phyloP scores from a whole-genome alignment of 2,329 filamentous ascomycete genomes.

The Tolypocladium guangdongense region DNA sequence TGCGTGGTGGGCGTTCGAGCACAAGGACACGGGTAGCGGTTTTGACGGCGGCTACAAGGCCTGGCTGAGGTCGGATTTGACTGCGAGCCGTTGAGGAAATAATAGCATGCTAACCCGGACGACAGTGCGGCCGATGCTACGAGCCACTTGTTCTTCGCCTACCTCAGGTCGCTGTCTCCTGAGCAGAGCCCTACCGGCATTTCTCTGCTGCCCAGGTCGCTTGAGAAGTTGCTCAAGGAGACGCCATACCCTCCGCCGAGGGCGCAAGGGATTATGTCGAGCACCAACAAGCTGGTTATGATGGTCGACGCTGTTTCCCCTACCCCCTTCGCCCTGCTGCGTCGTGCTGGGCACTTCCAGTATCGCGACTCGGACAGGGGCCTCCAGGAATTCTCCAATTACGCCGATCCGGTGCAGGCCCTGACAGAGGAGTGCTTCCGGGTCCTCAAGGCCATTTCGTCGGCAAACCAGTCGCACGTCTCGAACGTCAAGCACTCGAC shows the following conservation, averaged over 20 bases:
- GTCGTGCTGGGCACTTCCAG: conserved; percentile 88
- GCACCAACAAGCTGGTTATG: conserved; percentile 88
- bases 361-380: conserved; percentile 81
- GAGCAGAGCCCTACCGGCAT: conserved; percentile 69
- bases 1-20: conserved; percentile 98
- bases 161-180: conserved; percentile 82
- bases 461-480: conserved; percentile 73
- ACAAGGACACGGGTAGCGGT: conserved; percentile 73
- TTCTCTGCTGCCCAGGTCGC: conserved; percentile 74
- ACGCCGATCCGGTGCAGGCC: conserved; percentile 77
- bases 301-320: conserved; percentile 92
- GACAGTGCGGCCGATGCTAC: conserved; percentile 82
- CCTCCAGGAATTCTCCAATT: conserved; percentile 77
- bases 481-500: conserved; percentile 62
- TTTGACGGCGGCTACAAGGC: conserved; percentile 90
- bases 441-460: conserved; percentile 80
- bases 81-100: not conserved
- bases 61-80: conserved; percentile 60
- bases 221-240: conserved; percentile 82
- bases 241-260: conserved; percentile 87
- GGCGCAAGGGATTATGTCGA: conserved; percentile 64
- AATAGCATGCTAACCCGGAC: conserved; percentile 2
- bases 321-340: conserved; percentile 81
- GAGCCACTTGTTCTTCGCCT: conserved; percentile 96
- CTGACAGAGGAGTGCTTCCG: conserved; percentile 89